Evolutionary conservation across 805 yeast species (phyloP).

Genomic region (Yarrowia sp.): DNA sequence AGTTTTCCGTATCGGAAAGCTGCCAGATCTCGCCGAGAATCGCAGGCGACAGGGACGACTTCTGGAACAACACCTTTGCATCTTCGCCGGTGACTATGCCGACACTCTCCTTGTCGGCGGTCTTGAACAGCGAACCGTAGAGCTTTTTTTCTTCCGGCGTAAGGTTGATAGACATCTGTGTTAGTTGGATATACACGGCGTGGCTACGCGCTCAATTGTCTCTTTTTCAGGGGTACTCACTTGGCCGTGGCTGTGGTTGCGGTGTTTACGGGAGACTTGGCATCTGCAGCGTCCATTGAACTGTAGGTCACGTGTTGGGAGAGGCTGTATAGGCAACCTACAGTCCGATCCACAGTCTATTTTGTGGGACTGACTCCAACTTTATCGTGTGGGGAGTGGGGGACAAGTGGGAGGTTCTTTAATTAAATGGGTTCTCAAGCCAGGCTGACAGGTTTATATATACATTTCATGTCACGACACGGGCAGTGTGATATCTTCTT

Average conservation of each 20-base stretch:
- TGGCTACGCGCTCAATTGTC: not conserved
- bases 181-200: not conserved
- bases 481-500: too few relatives aligned
- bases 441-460: too few relatives aligned
- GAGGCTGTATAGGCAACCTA: not conserved
- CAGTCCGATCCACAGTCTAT: too few relatives aligned
- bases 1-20: slow-evolving; percentile 81
- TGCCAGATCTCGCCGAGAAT: slow-evolving; percentile 91
- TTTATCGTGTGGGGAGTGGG: not conserved
- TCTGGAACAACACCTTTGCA: slow-evolving; percentile 77
- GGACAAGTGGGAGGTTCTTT: not conserved
- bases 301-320: slow-evolving; percentile 21
- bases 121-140: slow-evolving; percentile 71
- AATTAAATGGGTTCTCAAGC: too few relatives aligned
- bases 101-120: slow-evolving; percentile 71
- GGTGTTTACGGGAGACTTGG: slow-evolving; percentile 22
- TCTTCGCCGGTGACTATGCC: slow-evolving; percentile 87
- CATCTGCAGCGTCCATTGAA: not conserved
- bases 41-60: slow-evolving; percentile 75
- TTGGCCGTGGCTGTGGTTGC: slow-evolving; percentile 20
- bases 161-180: slow-evolving; percentile 20
- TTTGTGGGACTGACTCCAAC: not conserved
- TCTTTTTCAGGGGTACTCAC: slow-evolving; percentile 5
- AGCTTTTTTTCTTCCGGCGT: slow-evolving; percentile 67
- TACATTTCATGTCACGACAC: too few relatives aligned